phyloP scores from a whole-genome alignment of 2,329 filamentous ascomycete genomes.

The Pseudogymnoascus sp. region DNA sequence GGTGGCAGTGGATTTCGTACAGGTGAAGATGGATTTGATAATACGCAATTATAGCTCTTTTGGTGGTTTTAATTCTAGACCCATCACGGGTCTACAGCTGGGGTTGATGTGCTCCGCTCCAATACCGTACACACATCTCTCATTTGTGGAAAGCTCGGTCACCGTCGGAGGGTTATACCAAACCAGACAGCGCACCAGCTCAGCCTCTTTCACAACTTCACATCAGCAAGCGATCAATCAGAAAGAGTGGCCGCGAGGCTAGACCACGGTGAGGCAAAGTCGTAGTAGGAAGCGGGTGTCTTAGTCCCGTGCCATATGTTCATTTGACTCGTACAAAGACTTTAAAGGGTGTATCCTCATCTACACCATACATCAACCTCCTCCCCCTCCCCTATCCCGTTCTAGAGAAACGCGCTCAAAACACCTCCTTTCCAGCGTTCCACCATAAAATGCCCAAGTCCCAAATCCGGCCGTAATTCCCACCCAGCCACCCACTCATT shows the following conservation, averaged over 20 bases:
- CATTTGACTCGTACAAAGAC: conserved; percentile 9
- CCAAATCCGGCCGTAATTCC: not conserved
- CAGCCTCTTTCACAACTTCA: not conserved
- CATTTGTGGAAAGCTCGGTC: conserved; percentile 1
- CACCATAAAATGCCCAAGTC: conserved; percentile 1
- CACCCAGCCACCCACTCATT: not conserved
- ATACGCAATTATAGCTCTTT: not conserved
- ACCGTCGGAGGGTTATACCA: not conserved
- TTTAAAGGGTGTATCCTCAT: not conserved
- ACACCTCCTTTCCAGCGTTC: conserved; percentile 2
- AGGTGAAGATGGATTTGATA: not conserved
- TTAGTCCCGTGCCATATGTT: conserved; percentile 3
- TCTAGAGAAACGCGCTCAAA: not conserved
- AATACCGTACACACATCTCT: not conserved
- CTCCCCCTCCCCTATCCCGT: not conserved
- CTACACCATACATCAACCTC: not conserved
- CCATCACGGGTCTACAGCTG: not conserved
- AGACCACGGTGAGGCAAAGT: not conserved
- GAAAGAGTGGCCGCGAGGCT: not conserved
- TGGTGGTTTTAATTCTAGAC: not conserved
- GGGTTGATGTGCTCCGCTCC: not conserved
- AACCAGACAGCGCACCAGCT: not conserved
- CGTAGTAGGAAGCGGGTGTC: not conserved
- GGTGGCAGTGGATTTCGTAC: not conserved
- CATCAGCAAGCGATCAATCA: not conserved